Base-by-base conservation (phyloP, 1,139 yeast species). In the Taphrina wiesneri region DNA sequence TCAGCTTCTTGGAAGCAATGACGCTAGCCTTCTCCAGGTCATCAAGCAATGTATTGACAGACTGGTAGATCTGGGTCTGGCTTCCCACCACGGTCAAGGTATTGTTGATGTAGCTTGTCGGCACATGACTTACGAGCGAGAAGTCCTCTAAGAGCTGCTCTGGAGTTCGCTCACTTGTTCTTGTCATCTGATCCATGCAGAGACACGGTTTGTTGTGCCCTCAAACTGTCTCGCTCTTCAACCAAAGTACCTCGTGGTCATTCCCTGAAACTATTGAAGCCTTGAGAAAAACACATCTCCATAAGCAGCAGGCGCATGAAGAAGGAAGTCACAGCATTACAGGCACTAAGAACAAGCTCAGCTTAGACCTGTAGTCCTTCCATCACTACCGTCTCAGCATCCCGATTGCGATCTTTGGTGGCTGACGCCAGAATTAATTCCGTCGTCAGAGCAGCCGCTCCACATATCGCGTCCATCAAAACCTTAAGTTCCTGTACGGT, bases 101-200 rank as follows among this genome's bases (percentile, higher is more conserved):
- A 41, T 56, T 45, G 26, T 62, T 62, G 34, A 62, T 53, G 19
- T 62, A 62, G 9, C 34, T 28, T 19, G 65, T 54, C 15, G 65
- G 65, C 19, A 62, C 52, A 62, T 53, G 54, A 17, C 51, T 46
- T 9, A 46, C 36, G 11, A 26, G 41, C 32, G 60, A 32, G 23
- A 62, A 52, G 23, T 49, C 54, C 36, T 49, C 36, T 17, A 49
- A 30, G 11, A 49, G 34, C 36, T 49, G 54, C 21, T 49, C 54
- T 13, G 36, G 36, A 11, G 26, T 11, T 9, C 51, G 51, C 43
- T 39, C 19, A 39, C 17, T 19, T 13, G 19, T 15, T 6, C 17
- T 13, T 13, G 17, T 39, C 6, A 19, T 39, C 43, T 39, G 19
- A n/a, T 39, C n/a, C 43, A 39, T 39, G 25, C 51, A 7, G n/a